Evolutionary conservation across 2,329 filamentous ascomycete genomes (phyloP), one percentile per base, ranked within the genome.

Genomic region (Ilyonectria mors-panacis): DNA sequence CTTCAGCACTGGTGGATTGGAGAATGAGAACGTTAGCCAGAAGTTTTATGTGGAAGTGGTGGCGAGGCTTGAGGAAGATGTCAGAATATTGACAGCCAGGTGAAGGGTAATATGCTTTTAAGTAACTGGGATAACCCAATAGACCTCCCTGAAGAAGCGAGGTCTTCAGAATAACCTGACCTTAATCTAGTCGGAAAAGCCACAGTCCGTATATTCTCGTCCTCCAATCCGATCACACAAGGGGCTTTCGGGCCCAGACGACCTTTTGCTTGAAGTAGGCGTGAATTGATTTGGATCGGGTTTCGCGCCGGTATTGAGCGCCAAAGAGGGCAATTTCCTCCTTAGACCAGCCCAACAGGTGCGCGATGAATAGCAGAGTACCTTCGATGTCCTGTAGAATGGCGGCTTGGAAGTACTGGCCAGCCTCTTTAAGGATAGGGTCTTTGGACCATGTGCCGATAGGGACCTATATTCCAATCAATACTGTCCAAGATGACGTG

Each of bases 11-110:
- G 39, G 15, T 30, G 42, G 50, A 1, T 33, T 62, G 5, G 59
- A 62, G 15, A 53, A 62, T 47, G 59, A 62, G 8, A 23, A 44
- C 10, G 55, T 62, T 15, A 45, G 59, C 26, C 48, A 62, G 37
- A 62, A 28, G 2, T 62, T 62, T 37, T 55, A 55, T 10, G 30
- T 28, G 12, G 59, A 62, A 33, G 59, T 62, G 3, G 48, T 62
- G 4, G 50, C 37, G 10, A 62, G 59, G 28, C 13, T 62, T 26
- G 59, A 53, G 19, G 48, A 61, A n/a, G 58, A 61, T 23, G 19
- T 61, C 26, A 26, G 6, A 26, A 26, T 26, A 26, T 26, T 26
- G 26, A 26, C 26, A 5, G 26, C 26, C 26, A 26, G 26, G 6
- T 26, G 26, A 26, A 6, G 26, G 26, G 26, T 26, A 26, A 26